Conservation (phyloP, 2,329 filamentous ascomycete genomes). For the Pyrenochaeta sp. region DNA sequence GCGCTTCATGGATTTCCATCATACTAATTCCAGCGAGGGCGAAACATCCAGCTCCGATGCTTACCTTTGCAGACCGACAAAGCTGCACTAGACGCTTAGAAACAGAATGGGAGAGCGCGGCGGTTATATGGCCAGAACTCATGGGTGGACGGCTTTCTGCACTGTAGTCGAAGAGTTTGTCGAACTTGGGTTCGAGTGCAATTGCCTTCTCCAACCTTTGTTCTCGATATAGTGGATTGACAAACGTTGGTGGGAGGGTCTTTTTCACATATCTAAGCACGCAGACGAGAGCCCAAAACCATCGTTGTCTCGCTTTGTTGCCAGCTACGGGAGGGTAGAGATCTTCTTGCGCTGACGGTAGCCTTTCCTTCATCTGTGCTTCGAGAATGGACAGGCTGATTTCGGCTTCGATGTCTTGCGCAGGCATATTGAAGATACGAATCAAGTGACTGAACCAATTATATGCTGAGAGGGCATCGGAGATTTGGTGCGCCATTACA, state of each 20-base stretch:
- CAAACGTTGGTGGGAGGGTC: conserved; percentile 50
- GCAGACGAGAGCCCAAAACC: conserved; percentile 58
- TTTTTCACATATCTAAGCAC: conserved; percentile 55
- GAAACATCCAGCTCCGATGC: conserved; percentile 57
- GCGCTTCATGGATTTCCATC: conserved; percentile 55
- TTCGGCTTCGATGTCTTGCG: conserved; percentile 7
- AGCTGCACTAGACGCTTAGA: conserved; percentile 50
- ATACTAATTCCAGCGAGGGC: conserved; percentile 56
- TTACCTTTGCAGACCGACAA: conserved; percentile 49
- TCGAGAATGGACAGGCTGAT: conserved; percentile 5
- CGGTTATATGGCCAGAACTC: conserved; percentile 44
- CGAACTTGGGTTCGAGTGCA: conserved; percentile 43
- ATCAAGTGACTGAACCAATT: conserved; percentile 55
- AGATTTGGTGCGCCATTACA: conserved; percentile 55
- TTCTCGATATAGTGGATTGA: conserved; percentile 51
- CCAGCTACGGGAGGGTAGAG: conserved; percentile 53
- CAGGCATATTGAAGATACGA: conserved; percentile 30
- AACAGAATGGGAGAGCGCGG: conserved; percentile 40
- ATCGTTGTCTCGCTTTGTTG: conserved; percentile 51
- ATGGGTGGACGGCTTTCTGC: conserved; percentile 43
- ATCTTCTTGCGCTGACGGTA: conserved; percentile 58
- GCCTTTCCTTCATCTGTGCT: conserved; percentile 31
- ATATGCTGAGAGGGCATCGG: conserved; percentile 54
- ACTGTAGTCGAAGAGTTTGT: conserved; percentile 51
- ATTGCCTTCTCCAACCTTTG: conserved; percentile 21